Evolutionary conservation across 2,329 filamentous ascomycete species (phyloP).

Genomic region (Ceratocystis lukuohia): DNA sequence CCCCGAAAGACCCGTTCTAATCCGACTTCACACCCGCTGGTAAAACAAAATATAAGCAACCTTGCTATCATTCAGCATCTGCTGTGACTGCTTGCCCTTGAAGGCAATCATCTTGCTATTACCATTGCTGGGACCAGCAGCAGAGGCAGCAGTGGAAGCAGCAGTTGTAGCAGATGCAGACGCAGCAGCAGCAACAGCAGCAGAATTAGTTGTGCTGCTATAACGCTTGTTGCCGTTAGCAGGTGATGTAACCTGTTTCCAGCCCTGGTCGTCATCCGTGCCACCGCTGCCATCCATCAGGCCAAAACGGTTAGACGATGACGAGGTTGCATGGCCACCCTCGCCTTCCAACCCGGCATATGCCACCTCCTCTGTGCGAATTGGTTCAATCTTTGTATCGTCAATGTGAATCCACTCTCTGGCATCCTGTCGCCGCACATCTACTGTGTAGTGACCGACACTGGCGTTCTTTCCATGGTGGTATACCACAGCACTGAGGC

Average conservation of each 20-base stretch:
- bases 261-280: slow-evolving; percentile 53
- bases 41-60: slow-evolving; percentile 96
- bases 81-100: slow-evolving; percentile 45
- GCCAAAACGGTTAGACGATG: slow-evolving; percentile 58
- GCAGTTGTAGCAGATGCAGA: not conserved
- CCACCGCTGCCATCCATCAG: slow-evolving; percentile 50
- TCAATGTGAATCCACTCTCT: slow-evolving; percentile 92
- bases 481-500: slow-evolving; percentile 81
- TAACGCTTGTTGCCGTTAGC: slow-evolving; percentile 56
- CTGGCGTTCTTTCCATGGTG: slow-evolving; percentile 96
- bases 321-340: slow-evolving; percentile 6
- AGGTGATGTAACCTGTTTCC: slow-evolving; percentile 62
- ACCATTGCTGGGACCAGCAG: slow-evolving; percentile 21
- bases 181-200: slow-evolving; percentile 5
- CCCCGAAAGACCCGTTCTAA: not conserved
- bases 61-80: slow-evolving; percentile 77
- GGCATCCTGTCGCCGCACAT: slow-evolving; percentile 87
- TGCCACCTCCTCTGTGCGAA: slow-evolving; percentile 78
- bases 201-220: slow-evolving; percentile 54
- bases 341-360: slow-evolving; percentile 60
- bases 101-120: slow-evolving; percentile 32
- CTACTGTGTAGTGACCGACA: slow-evolving; percentile 95
- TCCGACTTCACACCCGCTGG: slow-evolving; percentile 47
- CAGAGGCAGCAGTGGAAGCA: not conserved
- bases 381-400: slow-evolving; percentile 76